Base-by-base conservation (phyloP, 2,329 filamentous ascomycete species). In the Claviceps lovelessii region DNA sequence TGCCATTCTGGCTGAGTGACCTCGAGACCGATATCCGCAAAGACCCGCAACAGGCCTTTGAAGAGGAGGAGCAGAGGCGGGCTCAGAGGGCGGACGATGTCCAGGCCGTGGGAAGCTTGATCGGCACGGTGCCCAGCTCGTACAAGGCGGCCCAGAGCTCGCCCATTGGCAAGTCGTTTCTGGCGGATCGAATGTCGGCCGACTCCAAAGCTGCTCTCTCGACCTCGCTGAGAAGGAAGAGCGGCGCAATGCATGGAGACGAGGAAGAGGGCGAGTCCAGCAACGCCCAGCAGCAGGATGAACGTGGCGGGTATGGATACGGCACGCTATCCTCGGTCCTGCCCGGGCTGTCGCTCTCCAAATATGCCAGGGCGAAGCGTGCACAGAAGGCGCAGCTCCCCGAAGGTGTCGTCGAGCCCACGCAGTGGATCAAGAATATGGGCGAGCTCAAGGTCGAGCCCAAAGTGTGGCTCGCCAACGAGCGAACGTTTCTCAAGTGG, bases 401-500 rank as follows among this genome's bases (percentile, higher is more conserved):
- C 0, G 86, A 90, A 31, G 93, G 93, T 37, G 88, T 98, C n/a
- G 80, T 80, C 28, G 84, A 94, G 65, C 93, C 93, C 1, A 81
- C 79, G 9, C 78, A 83, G 60, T 94, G 91, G 84, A 88, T 98
- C 76, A 98, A 98, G 74, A 94, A 98, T 70, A 80, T 86, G 39
- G 91, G 93, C 3, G 87, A 90, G 41, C 79, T 97, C 60, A 86
- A 90, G 66, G 89, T 98, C 55, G 93, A 98, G 73, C 90, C 89
- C 58, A 98, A 98, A 72, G 91, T 98, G 35, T 98, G 93, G 91
- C 84, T 98, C 55, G 93, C 93, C 54, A 98, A 98, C 70, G 91
- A 98, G 72, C 85, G 93, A 58, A 98, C 93, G 0, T 98, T 96
- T 67, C 85, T 98, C 70, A 97, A 96, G 70, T 98, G 93, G 93